Evolutionary conservation across 2,329 filamentous ascomycete genomes (phyloP), one percentile per base, ranked within the genome.

Genomic region (Colletotrichum melonis): DNA sequence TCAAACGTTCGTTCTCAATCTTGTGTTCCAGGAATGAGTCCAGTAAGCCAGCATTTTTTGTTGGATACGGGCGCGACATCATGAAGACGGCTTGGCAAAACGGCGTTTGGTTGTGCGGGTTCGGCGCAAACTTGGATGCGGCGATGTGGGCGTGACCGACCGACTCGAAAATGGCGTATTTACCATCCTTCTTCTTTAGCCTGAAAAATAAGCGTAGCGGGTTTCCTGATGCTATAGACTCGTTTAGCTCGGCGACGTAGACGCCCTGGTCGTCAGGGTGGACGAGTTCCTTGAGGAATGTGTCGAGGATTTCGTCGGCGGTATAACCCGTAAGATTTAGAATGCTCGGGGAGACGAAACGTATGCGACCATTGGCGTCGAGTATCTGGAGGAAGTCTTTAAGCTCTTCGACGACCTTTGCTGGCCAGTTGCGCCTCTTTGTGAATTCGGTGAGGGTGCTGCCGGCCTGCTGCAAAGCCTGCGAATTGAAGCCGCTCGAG

Each of bases 11-110:
- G 78, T 98, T 98, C 82, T 98, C 96, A 67, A 98, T 96, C 83
- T 98, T 98, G 85, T 98, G 95, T 81, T 98, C 96, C 32, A 98
- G 87, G 78, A 98, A 98, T 0, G 95, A 97, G 83, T 98, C 95
- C 24, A 98, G 87, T 12, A 98, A 87, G 4, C 90, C 90, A 1
- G 95, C 92, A 79, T 96, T 97, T 83, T 94, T 95, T 35, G 94
- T 97, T 5, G 95, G 95, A 81, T 98, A 98, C 1, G 94, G 94
- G 24, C 95, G 90, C 9, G 94, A 92, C 92, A 97, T 96, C 87
- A 98, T 94, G 81, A 98, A 98, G 77, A 98, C 94, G 49, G 95
- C 95, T 78, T 94, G 91, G 81, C 95, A 98, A 77, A 93, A 93
- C 1, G 91, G 89, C 2, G 91, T 88, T 72, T 91, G 87, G 75